phyloP scores from a whole-genome alignment of 164 flowering plant species.

The Stephania yunnanensis region DNA sequence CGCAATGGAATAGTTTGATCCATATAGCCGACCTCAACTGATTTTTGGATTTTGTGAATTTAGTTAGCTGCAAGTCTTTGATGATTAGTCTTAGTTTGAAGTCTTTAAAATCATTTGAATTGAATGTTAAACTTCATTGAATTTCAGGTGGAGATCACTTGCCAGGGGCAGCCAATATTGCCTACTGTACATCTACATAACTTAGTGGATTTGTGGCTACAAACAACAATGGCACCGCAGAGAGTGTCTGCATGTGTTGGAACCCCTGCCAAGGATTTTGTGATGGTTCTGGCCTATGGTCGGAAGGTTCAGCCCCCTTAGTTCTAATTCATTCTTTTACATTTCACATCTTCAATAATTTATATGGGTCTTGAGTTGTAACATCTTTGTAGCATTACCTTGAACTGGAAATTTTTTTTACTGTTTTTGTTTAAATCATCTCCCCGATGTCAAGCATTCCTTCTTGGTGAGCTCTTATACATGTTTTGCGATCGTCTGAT shows the following conservation, averaged over 20 bases:
- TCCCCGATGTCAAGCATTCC: not conserved
- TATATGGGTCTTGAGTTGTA: not conserved
- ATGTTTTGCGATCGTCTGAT: not conserved
- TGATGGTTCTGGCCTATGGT: constrained; percentile 71
- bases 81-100: not conserved
- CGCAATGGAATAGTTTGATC: too few species aligned
- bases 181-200: constrained; percentile 51
- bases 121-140: constrained; percentile 1
- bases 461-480: not conserved
- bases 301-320: constrained; percentile 29
- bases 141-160: constrained; percentile 68
- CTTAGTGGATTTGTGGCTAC: constrained; percentile 66
- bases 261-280: constrained; percentile 74
- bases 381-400: constrained; percentile 1
- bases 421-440: not conserved
- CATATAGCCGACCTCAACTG: not conserved
- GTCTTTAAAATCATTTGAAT: not conserved
- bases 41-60: not conserved
- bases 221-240: constrained; percentile 35
- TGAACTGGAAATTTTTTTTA: not conserved
- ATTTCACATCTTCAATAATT: not conserved
- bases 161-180: constrained; percentile 55
- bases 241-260: constrained; percentile 49
- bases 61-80: not conserved
- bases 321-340: constrained; percentile 1